A percentile compares a stretch with the other conserved stretches of the same genome.
Conservation (phyloP, 1,284 basidiomycete genomes). For the Apiotrichum mycotoxinovorans region DNA sequence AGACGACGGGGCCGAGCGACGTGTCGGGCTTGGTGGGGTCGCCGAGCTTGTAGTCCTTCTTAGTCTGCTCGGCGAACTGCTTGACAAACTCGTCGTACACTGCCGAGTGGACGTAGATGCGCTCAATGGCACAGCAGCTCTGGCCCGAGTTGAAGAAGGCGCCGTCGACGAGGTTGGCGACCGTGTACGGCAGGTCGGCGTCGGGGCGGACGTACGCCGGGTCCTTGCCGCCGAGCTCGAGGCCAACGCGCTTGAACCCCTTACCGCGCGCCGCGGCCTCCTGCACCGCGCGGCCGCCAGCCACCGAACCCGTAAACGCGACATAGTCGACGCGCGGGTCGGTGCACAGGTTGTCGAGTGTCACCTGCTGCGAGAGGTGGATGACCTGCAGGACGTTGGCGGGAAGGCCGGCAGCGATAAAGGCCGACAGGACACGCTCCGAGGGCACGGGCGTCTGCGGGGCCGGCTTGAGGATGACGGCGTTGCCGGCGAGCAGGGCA, state of each 20-base stretch:
- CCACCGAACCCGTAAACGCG: slow-evolving; percentile 82
- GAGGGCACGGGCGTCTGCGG: slow-evolving; percentile 88
- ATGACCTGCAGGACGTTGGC: slow-evolving; percentile 70
- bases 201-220: slow-evolving; percentile 88
- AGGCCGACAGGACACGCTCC: slow-evolving; percentile 69
- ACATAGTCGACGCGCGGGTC: slow-evolving; percentile 74
- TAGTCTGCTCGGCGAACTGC: slow-evolving; percentile 65
- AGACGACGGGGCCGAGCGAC: slow-evolving; percentile 87
- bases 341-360: slow-evolving; percentile 60
- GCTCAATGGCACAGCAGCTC: slow-evolving; percentile 62
- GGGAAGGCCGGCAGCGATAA: slow-evolving; percentile 72
- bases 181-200: slow-evolving; percentile 77
- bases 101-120: slow-evolving; percentile 87
- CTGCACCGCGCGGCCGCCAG: slow-evolving; percentile 50
- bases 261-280: slow-evolving; percentile 48
- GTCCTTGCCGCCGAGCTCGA: slow-evolving; percentile 91
- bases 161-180: slow-evolving; percentile 85
- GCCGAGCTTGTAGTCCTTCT: slow-evolving; percentile 75
- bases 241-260: slow-evolving; percentile 66
- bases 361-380: slow-evolving; percentile 69
- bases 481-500: slow-evolving; percentile 77
- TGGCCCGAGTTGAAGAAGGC: slow-evolving; percentile 89
- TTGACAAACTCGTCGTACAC: slow-evolving; percentile 77
- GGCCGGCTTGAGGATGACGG: slow-evolving; percentile 87
- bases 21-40: slow-evolving; percentile 72